Conservation (phyloP, 2,329 filamentous ascomycete genomes). For the Cytospora piceae region DNA sequence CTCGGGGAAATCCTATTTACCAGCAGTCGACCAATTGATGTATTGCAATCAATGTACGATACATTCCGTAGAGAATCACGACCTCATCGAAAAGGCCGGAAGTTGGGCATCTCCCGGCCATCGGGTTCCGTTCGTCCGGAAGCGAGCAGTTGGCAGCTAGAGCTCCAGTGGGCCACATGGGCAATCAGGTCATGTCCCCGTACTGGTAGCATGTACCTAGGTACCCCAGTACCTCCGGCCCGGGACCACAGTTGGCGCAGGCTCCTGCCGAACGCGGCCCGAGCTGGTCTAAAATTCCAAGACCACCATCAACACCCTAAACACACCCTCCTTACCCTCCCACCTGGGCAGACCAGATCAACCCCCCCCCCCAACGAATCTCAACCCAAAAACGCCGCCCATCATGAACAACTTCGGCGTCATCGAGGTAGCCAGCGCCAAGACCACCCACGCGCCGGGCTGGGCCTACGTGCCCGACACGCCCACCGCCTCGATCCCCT, state of each 20-base stretch:
- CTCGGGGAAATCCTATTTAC: neutral
- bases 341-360: neutral
- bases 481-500: slow-evolving; percentile 57
- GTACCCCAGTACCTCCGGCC: neutral
- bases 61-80: neutral
- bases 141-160: neutral
- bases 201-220: neutral
- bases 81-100: neutral
- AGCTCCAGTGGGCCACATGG: neutral
- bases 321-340: neutral
- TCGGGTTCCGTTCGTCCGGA: neutral
- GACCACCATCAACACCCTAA: slow-evolving; percentile 8
- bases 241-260: slow-evolving; percentile 1
- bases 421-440: slow-evolving; percentile 76
- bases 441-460: slow-evolving; percentile 74
- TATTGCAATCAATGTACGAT: neutral
- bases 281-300: slow-evolving; percentile 9
- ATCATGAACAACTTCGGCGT: slow-evolving; percentile 74
- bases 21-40: neutral
- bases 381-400: slow-evolving; percentile 12
- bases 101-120: neutral
- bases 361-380: slow-evolving; percentile 6
- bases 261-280: slow-evolving; percentile 31
- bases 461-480: slow-evolving; percentile 91
- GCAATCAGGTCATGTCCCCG: neutral